Evolutionary conservation across 495 filamentous ascomycete species (phyloP).

Genomic region (Penicillium dipodomyicola): DNA sequence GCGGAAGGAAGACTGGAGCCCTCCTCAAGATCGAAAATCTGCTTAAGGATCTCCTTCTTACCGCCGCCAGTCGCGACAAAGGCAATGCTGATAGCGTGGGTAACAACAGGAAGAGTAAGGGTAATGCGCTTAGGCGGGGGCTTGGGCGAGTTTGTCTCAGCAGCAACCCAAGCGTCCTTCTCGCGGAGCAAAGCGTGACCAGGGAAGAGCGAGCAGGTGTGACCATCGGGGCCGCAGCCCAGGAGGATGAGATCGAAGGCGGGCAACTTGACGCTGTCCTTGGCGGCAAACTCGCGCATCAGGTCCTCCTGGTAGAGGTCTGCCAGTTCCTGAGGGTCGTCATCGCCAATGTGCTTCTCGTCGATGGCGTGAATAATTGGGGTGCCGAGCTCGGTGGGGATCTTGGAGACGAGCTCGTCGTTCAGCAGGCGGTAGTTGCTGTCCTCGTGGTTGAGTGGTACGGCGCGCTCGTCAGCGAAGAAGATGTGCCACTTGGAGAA

Average conservation of each 20-base stretch:
- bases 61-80: constrained; percentile 87
- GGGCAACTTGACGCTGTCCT: constrained; percentile 85
- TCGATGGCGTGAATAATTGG: constrained; percentile 81
- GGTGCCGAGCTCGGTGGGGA: constrained; percentile 60
- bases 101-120: constrained; percentile 83
- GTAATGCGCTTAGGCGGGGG: constrained; percentile 89
- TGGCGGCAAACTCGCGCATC: constrained; percentile 75
- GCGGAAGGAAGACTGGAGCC: constrained; percentile 76
- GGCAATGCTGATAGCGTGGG: constrained; percentile 75
- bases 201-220: constrained; percentile 96
- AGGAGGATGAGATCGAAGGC: constrained; percentile 92
- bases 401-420: constrained; percentile 81
- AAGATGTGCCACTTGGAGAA: constrained; percentile 96
- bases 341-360: constrained; percentile 64
- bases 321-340: constrained; percentile 86
- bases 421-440: constrained; percentile 92
- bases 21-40: constrained; percentile 81
- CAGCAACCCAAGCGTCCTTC: constrained; percentile 85
- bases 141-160: constrained; percentile 91
- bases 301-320: constrained; percentile 91
- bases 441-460: constrained; percentile 86
- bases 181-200: constrained; percentile 84
- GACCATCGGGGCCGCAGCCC: constrained; percentile 91
- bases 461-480: constrained; percentile 95
- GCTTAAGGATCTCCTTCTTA: constrained; percentile 88